phyloP scores from a whole-genome alignment of 1,139 yeast genomes.

The Petasospora rhodanensis region DNA sequence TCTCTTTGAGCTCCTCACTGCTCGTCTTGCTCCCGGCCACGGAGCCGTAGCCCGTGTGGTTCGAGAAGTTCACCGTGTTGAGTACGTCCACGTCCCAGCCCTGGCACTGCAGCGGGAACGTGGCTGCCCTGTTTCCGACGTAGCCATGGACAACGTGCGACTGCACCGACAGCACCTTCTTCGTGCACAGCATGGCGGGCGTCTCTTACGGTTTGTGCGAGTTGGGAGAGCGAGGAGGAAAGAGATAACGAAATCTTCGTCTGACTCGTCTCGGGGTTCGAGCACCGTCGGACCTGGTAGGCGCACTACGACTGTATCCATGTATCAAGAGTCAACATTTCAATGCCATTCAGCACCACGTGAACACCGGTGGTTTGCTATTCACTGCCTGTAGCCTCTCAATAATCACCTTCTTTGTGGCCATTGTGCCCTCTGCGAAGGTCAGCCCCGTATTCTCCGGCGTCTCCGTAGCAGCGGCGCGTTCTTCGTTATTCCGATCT shows the following conservation, averaged over 20 bases:
- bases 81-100: constrained; percentile 70
- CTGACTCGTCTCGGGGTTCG: too few species aligned
- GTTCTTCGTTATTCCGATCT: constrained; percentile 11
- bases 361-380: constrained; percentile 59
- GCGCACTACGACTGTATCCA: too few species aligned
- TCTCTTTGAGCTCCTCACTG: constrained; percentile 26
- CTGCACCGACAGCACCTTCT: constrained; percentile 37
- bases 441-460: constrained; percentile 5
- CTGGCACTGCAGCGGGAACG: constrained; percentile 56
- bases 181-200: constrained; percentile 1
- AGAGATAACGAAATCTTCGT: too few species aligned
- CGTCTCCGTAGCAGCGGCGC: not conserved
- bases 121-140: constrained; percentile 63
- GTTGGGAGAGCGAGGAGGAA: too few species aligned
- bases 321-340: too few species aligned
- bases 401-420: constrained; percentile 45
- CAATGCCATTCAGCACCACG: constrained; percentile 68
- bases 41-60: constrained; percentile 63
- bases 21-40: constrained; percentile 36
- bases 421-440: constrained; percentile 12
- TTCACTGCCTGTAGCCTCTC: constrained; percentile 58
- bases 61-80: constrained; percentile 60
- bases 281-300: too few species aligned
- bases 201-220: not conserved
- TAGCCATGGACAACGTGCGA: constrained; percentile 70